Conservation (phyloP, 2,329 filamentous ascomycete genomes). For the Furcasterigmium furcatum region DNA sequence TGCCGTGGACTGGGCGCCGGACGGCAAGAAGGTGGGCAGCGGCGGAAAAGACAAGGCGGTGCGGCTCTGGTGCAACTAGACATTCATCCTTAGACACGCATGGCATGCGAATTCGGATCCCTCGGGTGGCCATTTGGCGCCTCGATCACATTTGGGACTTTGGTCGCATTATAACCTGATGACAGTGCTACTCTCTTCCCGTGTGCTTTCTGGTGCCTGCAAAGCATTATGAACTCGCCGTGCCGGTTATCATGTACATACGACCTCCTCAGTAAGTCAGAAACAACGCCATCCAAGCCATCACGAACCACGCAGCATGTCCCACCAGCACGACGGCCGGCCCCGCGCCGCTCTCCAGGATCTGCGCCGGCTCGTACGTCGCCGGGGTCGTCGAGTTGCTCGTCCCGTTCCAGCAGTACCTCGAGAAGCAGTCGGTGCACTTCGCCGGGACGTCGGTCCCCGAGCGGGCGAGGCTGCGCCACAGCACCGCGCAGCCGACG, state of each 20-base stretch:
- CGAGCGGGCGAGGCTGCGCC: constrained; percentile 62
- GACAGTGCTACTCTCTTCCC: too few species aligned
- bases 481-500: constrained; percentile 76
- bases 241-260: too few species aligned
- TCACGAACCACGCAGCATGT: too few species aligned
- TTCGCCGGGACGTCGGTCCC: constrained; percentile 59
- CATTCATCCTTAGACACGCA: not conserved
- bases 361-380: constrained; percentile 35
- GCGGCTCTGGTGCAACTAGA: constrained; percentile 61
- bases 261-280: not conserved
- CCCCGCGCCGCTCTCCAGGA: not conserved
- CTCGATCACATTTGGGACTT: too few species aligned
- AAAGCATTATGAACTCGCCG: too few species aligned
- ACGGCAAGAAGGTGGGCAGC: constrained; percentile 84
- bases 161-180: too few species aligned
- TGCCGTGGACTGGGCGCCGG: constrained; percentile 91
- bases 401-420: constrained; percentile 86
- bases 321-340: not conserved
- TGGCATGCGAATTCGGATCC: constrained; percentile 13
- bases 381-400: constrained; percentile 21
- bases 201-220: too few species aligned
- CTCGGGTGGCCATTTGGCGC: too few species aligned
- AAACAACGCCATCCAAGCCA: not conserved
- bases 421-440: constrained; percentile 70
- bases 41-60: constrained; percentile 89